These are phyloP conservation scores for Colletotrichum limetticola DNA, from an alignment of 2,329 filamentous ascomycete genomes.

Conservation along the genomic window DNA sequence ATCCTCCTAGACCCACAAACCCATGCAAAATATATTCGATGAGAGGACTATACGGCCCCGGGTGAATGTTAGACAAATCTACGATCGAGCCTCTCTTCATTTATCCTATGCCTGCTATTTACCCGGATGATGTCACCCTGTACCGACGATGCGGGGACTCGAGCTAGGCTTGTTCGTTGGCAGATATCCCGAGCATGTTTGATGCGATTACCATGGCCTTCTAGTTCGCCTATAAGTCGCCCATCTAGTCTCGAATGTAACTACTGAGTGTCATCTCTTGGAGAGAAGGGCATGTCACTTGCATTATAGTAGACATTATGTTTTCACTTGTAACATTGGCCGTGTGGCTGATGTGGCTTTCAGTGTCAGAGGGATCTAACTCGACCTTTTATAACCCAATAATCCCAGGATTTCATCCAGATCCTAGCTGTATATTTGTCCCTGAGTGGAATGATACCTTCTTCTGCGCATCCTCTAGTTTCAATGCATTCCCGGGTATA, in stretches of 20 bases:
- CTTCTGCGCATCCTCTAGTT: conserved; percentile 63
- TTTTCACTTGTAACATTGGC: too few species aligned
- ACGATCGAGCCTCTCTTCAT: not conserved
- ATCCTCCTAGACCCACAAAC: not conserved
- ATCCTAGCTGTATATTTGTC: conserved; percentile 56
- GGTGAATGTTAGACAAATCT: not conserved
- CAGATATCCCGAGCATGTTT: not conserved
- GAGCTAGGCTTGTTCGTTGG: not conserved
- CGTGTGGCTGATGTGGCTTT: not conserved
- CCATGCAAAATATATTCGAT: not conserved
- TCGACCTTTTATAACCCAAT: conserved; percentile 53
- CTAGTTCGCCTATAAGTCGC: not conserved
- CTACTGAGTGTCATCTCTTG: not conserved
- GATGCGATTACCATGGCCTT: not conserved
- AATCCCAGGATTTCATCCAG: conserved; percentile 60
- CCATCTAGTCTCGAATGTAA: not conserved
- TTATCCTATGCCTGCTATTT: conserved; percentile 1
- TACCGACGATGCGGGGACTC: not conserved
- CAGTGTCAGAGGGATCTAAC: conserved; percentile 25
- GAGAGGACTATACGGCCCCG: not conserved
- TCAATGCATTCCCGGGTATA: conserved; percentile 62
- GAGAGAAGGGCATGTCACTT: too few species aligned
- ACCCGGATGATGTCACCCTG: conserved; percentile 7
- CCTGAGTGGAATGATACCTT: conserved; percentile 53
- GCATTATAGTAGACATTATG: not conserved